phyloP scores from a whole-genome alignment of 805 yeast genomes.

The Cephaloascus albidus region DNA sequence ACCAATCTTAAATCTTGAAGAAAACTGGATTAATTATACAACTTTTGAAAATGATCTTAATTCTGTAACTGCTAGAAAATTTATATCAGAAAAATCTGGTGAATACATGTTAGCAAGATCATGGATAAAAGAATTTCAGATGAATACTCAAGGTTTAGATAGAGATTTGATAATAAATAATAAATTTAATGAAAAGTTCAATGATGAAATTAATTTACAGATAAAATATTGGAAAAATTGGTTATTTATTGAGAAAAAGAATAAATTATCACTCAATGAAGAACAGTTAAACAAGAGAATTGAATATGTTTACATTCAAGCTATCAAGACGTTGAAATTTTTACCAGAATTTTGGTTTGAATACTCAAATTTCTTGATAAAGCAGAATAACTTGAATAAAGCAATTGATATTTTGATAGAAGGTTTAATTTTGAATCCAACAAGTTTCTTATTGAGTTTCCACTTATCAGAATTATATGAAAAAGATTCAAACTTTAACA shows the following conservation, averaged over 20 bases:
- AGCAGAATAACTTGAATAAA: slow-evolving; percentile 11
- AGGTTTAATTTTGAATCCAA: slow-evolving; percentile 59
- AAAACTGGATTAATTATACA: slow-evolving; percentile 73
- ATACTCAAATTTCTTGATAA: slow-evolving; percentile 30
- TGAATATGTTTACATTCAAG: slow-evolving; percentile 63
- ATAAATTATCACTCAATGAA: slow-evolving; percentile 53
- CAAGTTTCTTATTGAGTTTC: slow-evolving; percentile 56
- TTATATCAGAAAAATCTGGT: slow-evolving; percentile 72
- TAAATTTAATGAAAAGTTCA: slow-evolving; percentile 9
- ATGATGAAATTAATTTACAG: slow-evolving; percentile 26
- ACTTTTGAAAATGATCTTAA: slow-evolving; percentile 75
- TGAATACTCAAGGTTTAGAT: slow-evolving; percentile 42
- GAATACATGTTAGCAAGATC: slow-evolving; percentile 85
- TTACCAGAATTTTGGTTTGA: slow-evolving; percentile 75
- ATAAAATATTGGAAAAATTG: slow-evolving; percentile 57
- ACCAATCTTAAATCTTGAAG: slow-evolving; percentile 73
- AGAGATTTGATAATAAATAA: slow-evolving; percentile 20
- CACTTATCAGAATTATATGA: slow-evolving; percentile 67
- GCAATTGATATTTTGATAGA: slow-evolving; percentile 37
- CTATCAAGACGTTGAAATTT: slow-evolving; percentile 51
- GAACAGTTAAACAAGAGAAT: slow-evolving; percentile 46
- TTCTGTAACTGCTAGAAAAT: slow-evolving; percentile 71
- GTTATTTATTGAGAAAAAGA: slow-evolving; percentile 72
- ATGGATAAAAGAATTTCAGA: slow-evolving; percentile 60
- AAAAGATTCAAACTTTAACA: slow-evolving; percentile 37